Percentiles rank a stretch among this genome's conserved stretches.
phyloP scores from a whole-genome alignment of 805 yeast species.

The Kockiozyma suomiensis region DNA sequence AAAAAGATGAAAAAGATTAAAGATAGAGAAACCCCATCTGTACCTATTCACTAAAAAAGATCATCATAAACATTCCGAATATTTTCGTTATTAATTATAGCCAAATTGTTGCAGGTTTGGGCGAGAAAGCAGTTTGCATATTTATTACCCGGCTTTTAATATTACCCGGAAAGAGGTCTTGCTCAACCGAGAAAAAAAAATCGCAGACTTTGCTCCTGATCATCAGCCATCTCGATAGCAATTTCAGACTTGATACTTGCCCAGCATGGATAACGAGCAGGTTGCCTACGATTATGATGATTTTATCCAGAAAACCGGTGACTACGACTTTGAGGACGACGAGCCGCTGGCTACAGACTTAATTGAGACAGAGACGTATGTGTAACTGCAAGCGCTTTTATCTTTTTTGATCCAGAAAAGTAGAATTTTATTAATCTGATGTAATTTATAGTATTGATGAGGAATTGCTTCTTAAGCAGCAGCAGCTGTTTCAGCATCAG shows the following conservation, averaged over 20 bases:
- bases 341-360: slow-evolving; percentile 36
- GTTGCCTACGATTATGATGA: slow-evolving; percentile 35
- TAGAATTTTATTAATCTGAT: background rate
- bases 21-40: no score
- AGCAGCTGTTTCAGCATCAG: slow-evolving; percentile 38
- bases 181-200: background rate
- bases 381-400: background rate
- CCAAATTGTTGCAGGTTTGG: no score
- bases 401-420: background rate
- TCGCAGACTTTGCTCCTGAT: background rate
- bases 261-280: slow-evolving; percentile 28
- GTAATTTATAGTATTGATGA: slow-evolving; percentile 37
- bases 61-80: no score
- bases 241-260: background rate
- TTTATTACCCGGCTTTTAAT: background rate
- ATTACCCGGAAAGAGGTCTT: background rate
- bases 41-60: no score
- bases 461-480: slow-evolving; percentile 41
- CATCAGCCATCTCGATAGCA: background rate
- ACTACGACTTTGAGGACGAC: slow-evolving; percentile 37
- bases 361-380: slow-evolving; percentile 34
- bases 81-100: no score
- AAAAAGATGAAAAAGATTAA: background rate
- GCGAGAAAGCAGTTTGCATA: no score
- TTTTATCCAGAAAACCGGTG: slow-evolving; percentile 35